Evolutionary conservation across 805 yeast species (phyloP).

Genomic region (Debaryomyces maramus): DNA sequence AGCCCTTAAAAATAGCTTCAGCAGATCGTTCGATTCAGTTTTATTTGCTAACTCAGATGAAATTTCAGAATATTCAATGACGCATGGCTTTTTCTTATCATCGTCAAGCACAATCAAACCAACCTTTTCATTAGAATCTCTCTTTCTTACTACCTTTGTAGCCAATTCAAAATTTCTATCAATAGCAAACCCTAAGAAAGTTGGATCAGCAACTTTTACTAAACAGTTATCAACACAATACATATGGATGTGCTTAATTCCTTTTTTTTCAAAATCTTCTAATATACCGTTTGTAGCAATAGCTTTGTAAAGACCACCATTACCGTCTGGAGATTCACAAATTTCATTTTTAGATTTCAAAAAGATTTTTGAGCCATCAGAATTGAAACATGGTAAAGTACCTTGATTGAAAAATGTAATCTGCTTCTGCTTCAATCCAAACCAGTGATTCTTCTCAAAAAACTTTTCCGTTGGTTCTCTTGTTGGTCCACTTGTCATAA

Average conservation of each 20-base stretch:
- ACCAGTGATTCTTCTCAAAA: slow-evolving; percentile 60
- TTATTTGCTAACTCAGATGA: slow-evolving; percentile 69
- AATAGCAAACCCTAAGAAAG: slow-evolving; percentile 82
- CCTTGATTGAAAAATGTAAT: slow-evolving; percentile 91
- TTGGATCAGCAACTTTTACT: slow-evolving; percentile 92
- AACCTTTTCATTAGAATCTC: slow-evolving; percentile 82
- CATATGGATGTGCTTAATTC: slow-evolving; percentile 89
- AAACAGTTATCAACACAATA: slow-evolving; percentile 95
- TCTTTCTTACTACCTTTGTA: slow-evolving; percentile 92
- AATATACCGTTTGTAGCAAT: slow-evolving; percentile 62
- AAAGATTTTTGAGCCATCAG: slow-evolving; percentile 68
- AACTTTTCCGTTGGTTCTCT: slow-evolving; percentile 69
- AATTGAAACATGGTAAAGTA: slow-evolving; percentile 82
- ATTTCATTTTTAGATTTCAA: slow-evolving; percentile 54
- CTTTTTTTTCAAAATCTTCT: slow-evolving; percentile 63
- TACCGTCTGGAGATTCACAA: slow-evolving; percentile 94
- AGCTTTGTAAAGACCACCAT: slow-evolving; percentile 94
- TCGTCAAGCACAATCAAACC: slow-evolving; percentile 82
- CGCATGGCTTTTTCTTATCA: slow-evolving; percentile 67
- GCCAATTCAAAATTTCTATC: slow-evolving; percentile 68
- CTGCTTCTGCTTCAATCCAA: slow-evolving; percentile 65
- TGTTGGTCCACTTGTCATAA: slow-evolving; percentile 95
- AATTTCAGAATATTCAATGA: slow-evolving; percentile 93
- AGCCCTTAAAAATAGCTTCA: slow-evolving; percentile 73
- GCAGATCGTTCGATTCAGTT: slow-evolving; percentile 51